Percentiles rank a stretch among this genome's conserved stretches.
phyloP scores from a whole-genome alignment of 2,329 filamentous ascomycete species.

The Scorias spongiosa region DNA sequence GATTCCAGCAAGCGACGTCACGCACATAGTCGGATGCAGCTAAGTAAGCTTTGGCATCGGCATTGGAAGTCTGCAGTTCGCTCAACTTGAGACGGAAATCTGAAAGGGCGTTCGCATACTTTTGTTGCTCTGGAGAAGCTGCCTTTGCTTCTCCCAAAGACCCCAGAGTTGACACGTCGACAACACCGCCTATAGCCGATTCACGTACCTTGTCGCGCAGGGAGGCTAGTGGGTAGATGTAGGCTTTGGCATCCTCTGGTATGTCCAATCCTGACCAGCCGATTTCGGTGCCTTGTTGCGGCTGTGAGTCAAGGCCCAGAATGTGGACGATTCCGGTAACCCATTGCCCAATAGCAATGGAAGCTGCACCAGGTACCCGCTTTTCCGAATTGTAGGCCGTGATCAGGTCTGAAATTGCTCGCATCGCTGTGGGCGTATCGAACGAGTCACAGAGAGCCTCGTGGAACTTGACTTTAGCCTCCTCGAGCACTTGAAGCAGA shows the following conservation, averaged over 20 bases:
- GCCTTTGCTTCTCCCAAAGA: constrained; percentile 12
- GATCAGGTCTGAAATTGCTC: constrained; percentile 61
- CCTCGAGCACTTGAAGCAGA: constrained; percentile 35
- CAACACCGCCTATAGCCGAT: constrained; percentile 36
- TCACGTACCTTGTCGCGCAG: constrained; percentile 44
- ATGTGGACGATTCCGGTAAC: constrained; percentile 72
- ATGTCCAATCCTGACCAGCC: constrained; percentile 54
- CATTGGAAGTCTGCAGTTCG: constrained; percentile 31
- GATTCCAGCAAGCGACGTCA: constrained; percentile 63
- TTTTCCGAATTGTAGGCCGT: constrained; percentile 54
- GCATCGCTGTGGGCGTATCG: constrained; percentile 69
- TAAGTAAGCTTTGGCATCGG: constrained; percentile 56
- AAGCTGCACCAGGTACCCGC: constrained; percentile 30
- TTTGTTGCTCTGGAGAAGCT: constrained; percentile 13
- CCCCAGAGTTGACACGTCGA: constrained; percentile 19
- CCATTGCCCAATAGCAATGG: constrained; percentile 52
- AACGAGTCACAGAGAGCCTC: constrained; percentile 68
- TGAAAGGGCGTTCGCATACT: constrained; percentile 35
- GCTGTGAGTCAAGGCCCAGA: constrained; percentile 59
- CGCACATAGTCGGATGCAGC: constrained; percentile 65
- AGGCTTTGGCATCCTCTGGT: constrained; percentile 42
- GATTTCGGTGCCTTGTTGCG: constrained; percentile 29
- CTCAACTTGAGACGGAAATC: constrained; percentile 47
- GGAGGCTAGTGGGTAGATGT: constrained; percentile 42
- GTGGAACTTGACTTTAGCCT: constrained; percentile 43